Evolutionary conservation across 202 grass and related monocot genomes (phyloP).

Genomic region (Setaria italica): DNA sequence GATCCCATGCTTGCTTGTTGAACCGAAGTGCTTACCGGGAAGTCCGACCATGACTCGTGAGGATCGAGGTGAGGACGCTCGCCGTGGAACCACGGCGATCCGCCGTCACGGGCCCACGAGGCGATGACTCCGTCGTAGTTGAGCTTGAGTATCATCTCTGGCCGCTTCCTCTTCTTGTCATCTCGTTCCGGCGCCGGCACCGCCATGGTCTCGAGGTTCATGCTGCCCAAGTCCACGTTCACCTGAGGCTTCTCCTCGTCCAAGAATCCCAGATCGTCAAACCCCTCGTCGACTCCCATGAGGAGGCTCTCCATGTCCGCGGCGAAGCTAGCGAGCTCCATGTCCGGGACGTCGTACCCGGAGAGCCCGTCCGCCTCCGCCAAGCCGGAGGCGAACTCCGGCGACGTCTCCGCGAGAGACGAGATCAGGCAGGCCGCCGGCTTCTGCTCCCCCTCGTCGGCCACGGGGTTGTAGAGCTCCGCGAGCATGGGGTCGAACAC

Average conservation of each 20-base stretch:
- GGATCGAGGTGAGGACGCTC: constrained; percentile 60
- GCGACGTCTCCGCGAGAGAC: constrained; percentile 1
- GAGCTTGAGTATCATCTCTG: constrained; percentile 69
- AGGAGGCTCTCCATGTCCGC: constrained; percentile 92
- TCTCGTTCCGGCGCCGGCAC: constrained; percentile 12
- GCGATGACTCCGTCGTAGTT: constrained; percentile 83
- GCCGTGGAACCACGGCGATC: constrained; percentile 80
- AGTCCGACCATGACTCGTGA: constrained; percentile 61
- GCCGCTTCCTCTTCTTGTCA: constrained; percentile 49
- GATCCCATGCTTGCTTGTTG: neutral
- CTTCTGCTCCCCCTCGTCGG: constrained; percentile 51
- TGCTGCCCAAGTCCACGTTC: constrained; percentile 23
- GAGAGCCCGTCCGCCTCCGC: constrained; percentile 43
- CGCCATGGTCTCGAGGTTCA: constrained; percentile 13
- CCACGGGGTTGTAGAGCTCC: constrained; percentile 61
- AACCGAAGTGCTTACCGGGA: constrained; percentile 54
- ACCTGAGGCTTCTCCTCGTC: constrained; percentile 51
- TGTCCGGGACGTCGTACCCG: constrained; percentile 67
- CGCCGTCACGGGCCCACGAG: constrained; percentile 63
- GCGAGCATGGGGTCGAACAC: constrained; percentile 76
- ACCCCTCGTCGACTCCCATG: constrained; percentile 61
- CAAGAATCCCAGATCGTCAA: constrained; percentile 59
- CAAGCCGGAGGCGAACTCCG: constrained; percentile 35
- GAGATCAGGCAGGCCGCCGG: neutral
- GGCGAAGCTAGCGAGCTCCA: constrained; percentile 79